Evolutionary conservation across 169 alveolate species (phyloP).

Genomic region (Plasmodium cynomolgi): DNA sequence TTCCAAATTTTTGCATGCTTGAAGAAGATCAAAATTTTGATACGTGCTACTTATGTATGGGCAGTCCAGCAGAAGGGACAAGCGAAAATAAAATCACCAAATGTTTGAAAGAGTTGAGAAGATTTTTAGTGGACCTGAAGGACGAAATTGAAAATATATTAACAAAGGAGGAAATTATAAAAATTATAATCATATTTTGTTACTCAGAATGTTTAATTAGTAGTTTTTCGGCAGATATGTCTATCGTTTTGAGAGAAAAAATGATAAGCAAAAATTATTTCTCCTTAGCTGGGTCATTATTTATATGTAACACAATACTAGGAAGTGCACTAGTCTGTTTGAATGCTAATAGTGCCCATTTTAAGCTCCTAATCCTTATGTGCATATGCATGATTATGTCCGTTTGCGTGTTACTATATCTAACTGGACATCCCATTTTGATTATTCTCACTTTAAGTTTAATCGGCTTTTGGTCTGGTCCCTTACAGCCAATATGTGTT

Average conservation of each 20-base stretch:
- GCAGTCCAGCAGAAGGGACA: not conserved
- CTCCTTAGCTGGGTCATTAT: constrained; percentile 32
- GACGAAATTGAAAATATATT: constrained; percentile 30
- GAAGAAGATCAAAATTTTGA: not conserved
- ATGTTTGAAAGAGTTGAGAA: constrained; percentile 6
- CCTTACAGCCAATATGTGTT: constrained; percentile 51
- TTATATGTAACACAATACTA: constrained; percentile 19
- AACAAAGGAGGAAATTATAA: constrained; percentile 15
- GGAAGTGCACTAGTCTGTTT: constrained; percentile 42
- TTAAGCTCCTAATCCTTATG: constrained; percentile 21
- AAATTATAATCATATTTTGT: constrained; percentile 38
- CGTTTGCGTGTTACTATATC: constrained; percentile 19
- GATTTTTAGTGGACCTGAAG: constrained; percentile 20
- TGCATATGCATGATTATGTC: constrained; percentile 41
- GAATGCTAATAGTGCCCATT: constrained; percentile 19
- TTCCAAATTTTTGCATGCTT: not conserved
- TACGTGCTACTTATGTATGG: not conserved
- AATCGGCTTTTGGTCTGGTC: constrained; percentile 60
- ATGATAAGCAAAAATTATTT: constrained; percentile 14
- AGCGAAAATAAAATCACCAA: not conserved
- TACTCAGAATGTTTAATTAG: constrained; percentile 60
- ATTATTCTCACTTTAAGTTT: constrained; percentile 16
- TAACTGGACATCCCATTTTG: constrained; percentile 6
- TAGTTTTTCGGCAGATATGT: constrained; percentile 63
- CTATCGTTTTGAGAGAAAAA: constrained; percentile 44